Percentiles rank a stretch among this genome's conserved stretches.
These are phyloP conservation scores for Gossypium longicalyx DNA, from an alignment of 345 rosid species.

Conservation along the genomic window DNA sequence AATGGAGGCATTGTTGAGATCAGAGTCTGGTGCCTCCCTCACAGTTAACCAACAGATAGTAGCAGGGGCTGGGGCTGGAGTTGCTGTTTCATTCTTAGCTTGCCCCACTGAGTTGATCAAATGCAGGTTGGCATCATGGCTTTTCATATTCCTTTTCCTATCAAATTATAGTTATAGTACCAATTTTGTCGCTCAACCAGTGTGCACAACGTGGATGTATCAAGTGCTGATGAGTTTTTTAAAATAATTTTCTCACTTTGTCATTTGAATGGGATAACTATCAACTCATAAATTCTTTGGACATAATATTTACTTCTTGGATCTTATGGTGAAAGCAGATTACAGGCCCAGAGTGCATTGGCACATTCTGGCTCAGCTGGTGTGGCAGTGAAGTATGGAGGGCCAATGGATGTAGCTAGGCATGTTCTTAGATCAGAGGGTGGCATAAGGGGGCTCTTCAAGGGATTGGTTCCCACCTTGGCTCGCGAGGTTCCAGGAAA, in stretches of 20 bases:
- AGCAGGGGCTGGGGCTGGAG: constrained; percentile 91
- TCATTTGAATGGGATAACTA: neutral
- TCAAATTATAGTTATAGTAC: neutral
- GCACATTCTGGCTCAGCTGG: constrained; percentile 45
- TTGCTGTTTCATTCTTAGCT: constrained; percentile 93
- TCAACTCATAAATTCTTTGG: neutral
- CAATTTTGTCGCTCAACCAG: too few relatives aligned
- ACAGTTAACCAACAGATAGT: constrained; percentile 71
- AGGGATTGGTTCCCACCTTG: constrained; percentile 86
- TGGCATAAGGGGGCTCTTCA: constrained; percentile 79
- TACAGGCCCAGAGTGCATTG: constrained; percentile 89
- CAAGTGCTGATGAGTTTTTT: too few relatives aligned
- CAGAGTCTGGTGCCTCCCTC: constrained; percentile 76
- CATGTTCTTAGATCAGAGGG: constrained; percentile 87
- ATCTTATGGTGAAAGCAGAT: constrained; percentile 40
- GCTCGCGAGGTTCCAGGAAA: constrained; percentile 96
- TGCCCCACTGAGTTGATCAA: constrained; percentile 98
- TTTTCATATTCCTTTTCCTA: neutral
- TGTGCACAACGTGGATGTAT: too few relatives aligned
- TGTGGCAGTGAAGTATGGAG: constrained; percentile 71
- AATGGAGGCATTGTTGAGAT: constrained; percentile 77
- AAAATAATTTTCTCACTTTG: too few relatives aligned
- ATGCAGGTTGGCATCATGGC: constrained; percentile 61
- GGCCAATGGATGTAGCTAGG: constrained; percentile 95
- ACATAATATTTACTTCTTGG: neutral